These are phyloP conservation scores for Protea cynaroides DNA, from an alignment of 164 flowering plant species.

Conservation along the genomic window DNA sequence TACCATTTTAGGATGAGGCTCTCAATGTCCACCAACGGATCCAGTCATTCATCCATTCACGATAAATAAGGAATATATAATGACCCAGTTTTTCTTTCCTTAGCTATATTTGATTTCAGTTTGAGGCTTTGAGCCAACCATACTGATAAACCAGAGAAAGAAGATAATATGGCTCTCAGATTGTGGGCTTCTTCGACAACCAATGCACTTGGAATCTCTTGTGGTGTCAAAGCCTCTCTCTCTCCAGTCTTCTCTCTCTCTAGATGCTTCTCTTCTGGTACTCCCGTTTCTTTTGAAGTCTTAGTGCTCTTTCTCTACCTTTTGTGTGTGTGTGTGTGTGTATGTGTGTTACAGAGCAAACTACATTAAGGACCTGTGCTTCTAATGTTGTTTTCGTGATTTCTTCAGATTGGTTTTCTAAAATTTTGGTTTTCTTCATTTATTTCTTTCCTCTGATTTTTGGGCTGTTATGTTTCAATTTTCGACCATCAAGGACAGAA, in stretches of 20 bases:
- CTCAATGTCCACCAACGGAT: constrained; percentile 45
- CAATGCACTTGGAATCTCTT: constrained; percentile 69
- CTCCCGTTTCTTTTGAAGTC: not conserved
- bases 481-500: no score
- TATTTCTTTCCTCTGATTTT: not conserved
- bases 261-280: constrained; percentile 92
- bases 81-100: not conserved
- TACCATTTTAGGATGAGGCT: constrained; percentile 53
- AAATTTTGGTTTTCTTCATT: not conserved
- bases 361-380: no score
- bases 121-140: constrained; percentile 13
- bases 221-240: constrained; percentile 33
- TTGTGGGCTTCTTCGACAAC: constrained; percentile 99
- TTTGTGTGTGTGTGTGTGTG: no score
- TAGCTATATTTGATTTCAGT: not conserved
- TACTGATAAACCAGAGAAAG: constrained; percentile 1
- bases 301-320: no score
- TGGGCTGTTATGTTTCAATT: not conserved
- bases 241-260: constrained; percentile 55
- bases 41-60: not conserved
- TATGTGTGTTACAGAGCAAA: no score
- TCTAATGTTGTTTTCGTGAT: not conserved
- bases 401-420: not conserved
- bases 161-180: constrained; percentile 66
- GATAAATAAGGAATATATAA: not conserved